These are phyloP conservation scores for Fusarium burgessii DNA, from an alignment of 2,329 filamentous ascomycete genomes.

Conservation along the genomic window DNA sequence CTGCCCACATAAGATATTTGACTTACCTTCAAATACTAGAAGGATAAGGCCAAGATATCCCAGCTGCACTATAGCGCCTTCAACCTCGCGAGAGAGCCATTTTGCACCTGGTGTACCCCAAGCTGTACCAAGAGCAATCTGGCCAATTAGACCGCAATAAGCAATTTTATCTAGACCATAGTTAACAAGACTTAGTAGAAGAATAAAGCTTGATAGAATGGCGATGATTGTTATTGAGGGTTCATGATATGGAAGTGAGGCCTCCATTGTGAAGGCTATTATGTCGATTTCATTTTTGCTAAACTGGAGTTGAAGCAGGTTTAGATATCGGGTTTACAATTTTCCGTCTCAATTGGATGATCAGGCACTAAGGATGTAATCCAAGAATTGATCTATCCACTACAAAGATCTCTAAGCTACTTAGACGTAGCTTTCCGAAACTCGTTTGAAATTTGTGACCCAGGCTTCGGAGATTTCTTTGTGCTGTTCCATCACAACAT, in stretches of 20 bases:
- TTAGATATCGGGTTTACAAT: not conserved
- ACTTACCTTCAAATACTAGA: conserved; percentile 75
- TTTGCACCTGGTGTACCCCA: conserved; percentile 76
- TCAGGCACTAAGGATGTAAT: not conserved
- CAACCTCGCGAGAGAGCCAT: conserved; percentile 64
- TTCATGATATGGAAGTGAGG: conserved; percentile 69
- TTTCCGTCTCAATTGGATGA: not conserved
- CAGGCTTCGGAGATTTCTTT: rapidly evolving
- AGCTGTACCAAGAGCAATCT: conserved; percentile 76
- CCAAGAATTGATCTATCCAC: not conserved
- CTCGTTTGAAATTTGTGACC: too few relatives aligned
- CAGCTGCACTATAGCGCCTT: conserved; percentile 70
- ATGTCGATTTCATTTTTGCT: not conserved
- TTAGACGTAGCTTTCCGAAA: too few relatives aligned
- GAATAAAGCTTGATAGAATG: conserved; percentile 69
- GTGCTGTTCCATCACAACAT: not conserved
- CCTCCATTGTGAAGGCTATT: conserved; percentile 4
- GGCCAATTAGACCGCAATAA: conserved; percentile 78
- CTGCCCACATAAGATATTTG: rapidly evolving
- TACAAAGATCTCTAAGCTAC: not conserved
- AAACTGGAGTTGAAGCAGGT: not conserved
- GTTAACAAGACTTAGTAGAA: conserved; percentile 71
- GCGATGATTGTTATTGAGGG: conserved; percentile 70
- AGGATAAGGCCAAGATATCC: conserved; percentile 81
- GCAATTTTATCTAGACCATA: conserved; percentile 67